A percentile compares a stretch with the other conserved stretches of the same genome.
These are phyloP conservation scores for Tulasnella sp. DNA, from an alignment of 768 basidiomycete genomes.

Conservation along the genomic window DNA sequence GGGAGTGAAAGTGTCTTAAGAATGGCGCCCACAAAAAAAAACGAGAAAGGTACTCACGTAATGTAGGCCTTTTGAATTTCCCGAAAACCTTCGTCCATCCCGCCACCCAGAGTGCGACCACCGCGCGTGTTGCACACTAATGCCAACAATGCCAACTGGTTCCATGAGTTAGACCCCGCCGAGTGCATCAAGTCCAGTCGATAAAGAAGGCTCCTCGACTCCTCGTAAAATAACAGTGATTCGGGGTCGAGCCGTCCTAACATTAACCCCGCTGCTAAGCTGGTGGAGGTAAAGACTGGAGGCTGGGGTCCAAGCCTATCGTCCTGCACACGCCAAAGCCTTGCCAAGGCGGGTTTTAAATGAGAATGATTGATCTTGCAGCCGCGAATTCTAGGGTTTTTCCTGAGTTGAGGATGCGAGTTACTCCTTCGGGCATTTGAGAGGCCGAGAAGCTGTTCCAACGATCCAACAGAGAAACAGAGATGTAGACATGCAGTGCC, in stretches of 20 bases:
- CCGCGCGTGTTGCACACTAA: neutral
- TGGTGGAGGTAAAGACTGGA: neutral
- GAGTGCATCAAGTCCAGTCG: neutral
- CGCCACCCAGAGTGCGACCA: neutral
- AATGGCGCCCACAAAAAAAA: neutral
- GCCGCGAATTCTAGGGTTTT: neutral
- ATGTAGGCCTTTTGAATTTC: neutral
- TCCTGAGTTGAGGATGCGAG: neutral
- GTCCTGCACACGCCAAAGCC: neutral
- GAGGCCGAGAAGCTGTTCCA: neutral
- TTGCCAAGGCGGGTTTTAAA: neutral
- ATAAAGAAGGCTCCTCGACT: neutral
- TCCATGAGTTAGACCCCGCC: neutral
- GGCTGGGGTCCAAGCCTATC: neutral
- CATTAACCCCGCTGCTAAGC: neutral
- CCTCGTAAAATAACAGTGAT: neutral
- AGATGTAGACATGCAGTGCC: neutral
- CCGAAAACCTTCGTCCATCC: neutral
- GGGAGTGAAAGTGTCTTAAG: neutral
- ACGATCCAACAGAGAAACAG: neutral
- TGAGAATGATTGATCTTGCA: neutral
- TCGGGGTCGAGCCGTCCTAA: neutral
- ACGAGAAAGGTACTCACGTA: neutral
- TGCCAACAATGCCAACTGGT: neutral
- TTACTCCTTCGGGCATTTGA: no score